A percentile compares a stretch with the other conserved stretches of the same genome.
Evolutionary conservation across 768 basidiomycete species (phyloP).

Genomic region (Lyophyllum atratum): DNA sequence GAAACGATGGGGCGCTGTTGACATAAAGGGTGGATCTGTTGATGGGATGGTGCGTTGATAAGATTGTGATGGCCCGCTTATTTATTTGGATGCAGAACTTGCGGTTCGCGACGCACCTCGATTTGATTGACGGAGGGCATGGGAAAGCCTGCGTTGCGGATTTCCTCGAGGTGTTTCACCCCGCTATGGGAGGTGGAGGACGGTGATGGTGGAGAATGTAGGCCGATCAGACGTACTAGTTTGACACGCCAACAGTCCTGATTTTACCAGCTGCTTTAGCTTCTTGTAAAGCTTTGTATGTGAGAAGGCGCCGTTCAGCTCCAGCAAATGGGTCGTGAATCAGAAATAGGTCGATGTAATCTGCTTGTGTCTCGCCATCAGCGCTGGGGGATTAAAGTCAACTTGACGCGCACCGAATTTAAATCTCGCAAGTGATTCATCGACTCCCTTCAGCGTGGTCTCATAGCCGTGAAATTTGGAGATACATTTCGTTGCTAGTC

Average conservation of each 20-base stretch:
- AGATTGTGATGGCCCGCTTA: neutral
- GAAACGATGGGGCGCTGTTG: slow-evolving; percentile 80
- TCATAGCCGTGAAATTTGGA: slow-evolving; percentile 65
- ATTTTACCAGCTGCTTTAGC: slow-evolving; percentile 67
- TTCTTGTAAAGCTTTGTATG: slow-evolving; percentile 70
- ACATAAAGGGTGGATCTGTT: slow-evolving; percentile 79
- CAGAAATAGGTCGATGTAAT: slow-evolving; percentile 66
- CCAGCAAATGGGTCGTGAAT: slow-evolving; percentile 77
- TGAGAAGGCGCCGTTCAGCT: slow-evolving; percentile 61
- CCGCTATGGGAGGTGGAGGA: slow-evolving; percentile 32
- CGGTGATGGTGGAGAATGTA: neutral
- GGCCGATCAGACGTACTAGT: slow-evolving; percentile 56
- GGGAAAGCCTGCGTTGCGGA: slow-evolving; percentile 59
- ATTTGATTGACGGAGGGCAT: slow-evolving; percentile 81
- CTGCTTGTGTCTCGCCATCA: slow-evolving; percentile 17
- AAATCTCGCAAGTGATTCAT: slow-evolving; percentile 60
- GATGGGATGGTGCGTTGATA: slow-evolving; percentile 8
- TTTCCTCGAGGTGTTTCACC: slow-evolving; percentile 75
- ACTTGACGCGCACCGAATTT: slow-evolving; percentile 49
- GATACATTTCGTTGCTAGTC: slow-evolving; percentile 72
- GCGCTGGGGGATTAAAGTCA: neutral
- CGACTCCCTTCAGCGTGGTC: slow-evolving; percentile 55
- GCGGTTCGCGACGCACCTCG: slow-evolving; percentile 49
- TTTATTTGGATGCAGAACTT: too few species aligned
- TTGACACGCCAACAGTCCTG: slow-evolving; percentile 77